A percentile compares a stretch with the other conserved stretches of the same genome.
Evolutionary conservation across 2,329 filamentous ascomycete species (phyloP).

Genomic region (Exophiala sideris): DNA sequence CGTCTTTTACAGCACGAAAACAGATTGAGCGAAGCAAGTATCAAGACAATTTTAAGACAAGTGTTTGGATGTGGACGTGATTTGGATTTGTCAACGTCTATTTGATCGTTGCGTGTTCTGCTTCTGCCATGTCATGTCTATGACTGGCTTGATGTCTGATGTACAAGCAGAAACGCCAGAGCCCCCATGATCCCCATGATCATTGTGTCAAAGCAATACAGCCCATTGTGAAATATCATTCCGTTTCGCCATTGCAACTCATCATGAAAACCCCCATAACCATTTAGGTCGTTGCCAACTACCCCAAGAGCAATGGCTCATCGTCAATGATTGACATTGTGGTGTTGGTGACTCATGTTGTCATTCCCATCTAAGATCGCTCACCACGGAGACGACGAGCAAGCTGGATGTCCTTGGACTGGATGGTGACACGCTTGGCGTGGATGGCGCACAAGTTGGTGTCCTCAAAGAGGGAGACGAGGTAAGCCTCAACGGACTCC

Average conservation of each 20-base stretch:
- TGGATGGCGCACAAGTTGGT: constrained; percentile 98
- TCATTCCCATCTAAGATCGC: constrained; percentile 62
- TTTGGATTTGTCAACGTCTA: constrained; percentile 24
- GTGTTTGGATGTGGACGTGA: constrained; percentile 16
- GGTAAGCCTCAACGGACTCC: constrained; percentile 97
- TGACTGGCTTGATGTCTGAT: constrained; percentile 23
- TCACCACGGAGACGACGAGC: constrained; percentile 92
- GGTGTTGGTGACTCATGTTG: constrained; percentile 12
- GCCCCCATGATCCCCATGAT: constrained; percentile 22
- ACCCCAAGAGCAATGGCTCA: constrained; percentile 13
- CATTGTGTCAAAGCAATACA: constrained; percentile 22
- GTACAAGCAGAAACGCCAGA: constrained; percentile 27
- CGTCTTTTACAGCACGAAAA: background rate
- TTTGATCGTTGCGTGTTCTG: constrained; percentile 20
- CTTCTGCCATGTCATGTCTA: constrained; percentile 19
- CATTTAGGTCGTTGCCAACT: constrained; percentile 16
- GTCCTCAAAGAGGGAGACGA: constrained; percentile 96
- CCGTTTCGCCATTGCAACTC: constrained; percentile 25
- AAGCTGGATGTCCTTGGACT: constrained; percentile 89
- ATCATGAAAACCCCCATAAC: constrained; percentile 22
- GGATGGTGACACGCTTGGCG: constrained; percentile 98
- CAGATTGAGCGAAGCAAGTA: background rate
- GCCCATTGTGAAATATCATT: constrained; percentile 24
- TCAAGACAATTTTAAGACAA: background rate
- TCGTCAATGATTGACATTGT: constrained; percentile 1